phyloP scores from a whole-genome alignment of 2,329 filamentous ascomycete genomes.

The Xylariaceae sp. region DNA sequence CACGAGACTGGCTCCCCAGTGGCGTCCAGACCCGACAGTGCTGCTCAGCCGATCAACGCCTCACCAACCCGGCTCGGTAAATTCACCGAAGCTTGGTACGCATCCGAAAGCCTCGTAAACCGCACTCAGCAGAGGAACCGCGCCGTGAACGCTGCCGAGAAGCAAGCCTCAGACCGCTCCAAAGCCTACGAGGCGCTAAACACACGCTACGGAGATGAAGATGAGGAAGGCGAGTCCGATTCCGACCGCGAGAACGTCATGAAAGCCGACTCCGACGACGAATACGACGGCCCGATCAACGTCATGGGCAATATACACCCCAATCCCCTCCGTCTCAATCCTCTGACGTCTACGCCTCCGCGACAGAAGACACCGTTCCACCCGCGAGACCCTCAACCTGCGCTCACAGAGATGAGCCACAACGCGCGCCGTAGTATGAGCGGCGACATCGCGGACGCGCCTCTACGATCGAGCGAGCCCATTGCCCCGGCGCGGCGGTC shows the following conservation, averaged over 20 bases:
- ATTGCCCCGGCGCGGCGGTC: conserved; percentile 12
- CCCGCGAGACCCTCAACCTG: conserved; percentile 13
- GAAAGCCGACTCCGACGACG: conserved; percentile 36
- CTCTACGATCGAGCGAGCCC: too few species aligned
- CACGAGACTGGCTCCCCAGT: conserved; percentile 34
- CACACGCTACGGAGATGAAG: conserved; percentile 37
- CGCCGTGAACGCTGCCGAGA: conserved; percentile 36
- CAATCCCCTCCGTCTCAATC: conserved; percentile 53
- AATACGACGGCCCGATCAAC: conserved; percentile 36
- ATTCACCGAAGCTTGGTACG: conserved; percentile 54
- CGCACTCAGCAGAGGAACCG: conserved; percentile 52
- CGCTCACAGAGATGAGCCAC: conserved; percentile 42
- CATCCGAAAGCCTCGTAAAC: conserved; percentile 50
- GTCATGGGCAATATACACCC: conserved; percentile 36
- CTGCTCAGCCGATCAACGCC: conserved; percentile 24
- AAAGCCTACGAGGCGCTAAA: conserved; percentile 42
- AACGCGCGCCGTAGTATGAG: conserved; percentile 43
- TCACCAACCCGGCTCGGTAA: conserved; percentile 39
- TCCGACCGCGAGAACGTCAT: conserved; percentile 26
- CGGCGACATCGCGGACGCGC: conserved; percentile 44
- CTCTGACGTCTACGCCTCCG: conserved; percentile 20
- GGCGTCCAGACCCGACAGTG: conserved; percentile 22
- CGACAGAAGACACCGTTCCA: conserved; percentile 31
- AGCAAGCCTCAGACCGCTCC: conserved; percentile 16
- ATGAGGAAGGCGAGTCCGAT: conserved; percentile 13